Conservation (phyloP, 805 yeast species). For the Monosporozyma aerobia region DNA sequence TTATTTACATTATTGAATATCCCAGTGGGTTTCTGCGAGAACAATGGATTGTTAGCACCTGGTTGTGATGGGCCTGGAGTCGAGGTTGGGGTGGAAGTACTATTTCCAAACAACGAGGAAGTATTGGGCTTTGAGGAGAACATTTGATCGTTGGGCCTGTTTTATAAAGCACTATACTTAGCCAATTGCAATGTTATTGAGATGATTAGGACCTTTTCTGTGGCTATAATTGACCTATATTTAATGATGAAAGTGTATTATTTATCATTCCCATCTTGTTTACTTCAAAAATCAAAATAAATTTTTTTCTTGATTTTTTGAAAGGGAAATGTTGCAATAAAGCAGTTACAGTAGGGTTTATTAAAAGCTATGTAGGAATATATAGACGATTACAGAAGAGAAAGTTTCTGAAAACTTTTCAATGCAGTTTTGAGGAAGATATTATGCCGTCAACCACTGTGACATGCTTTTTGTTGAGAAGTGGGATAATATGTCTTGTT, state of each 20-base stretch:
- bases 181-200: neutral
- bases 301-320: neutral
- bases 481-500: neutral
- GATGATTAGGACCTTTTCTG: neutral
- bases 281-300: neutral
- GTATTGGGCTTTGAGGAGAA: constrained; percentile 13
- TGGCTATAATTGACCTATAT: neutral
- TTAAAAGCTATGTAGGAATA: neutral
- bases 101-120: constrained; percentile 22
- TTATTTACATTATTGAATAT: constrained; percentile 18
- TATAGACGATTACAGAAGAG: neutral
- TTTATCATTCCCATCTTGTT: neutral
- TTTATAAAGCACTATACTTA: neutral
- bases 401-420: neutral
- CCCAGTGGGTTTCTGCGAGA: constrained; percentile 16
- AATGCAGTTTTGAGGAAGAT: neutral
- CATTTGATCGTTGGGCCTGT: constrained; percentile 1
- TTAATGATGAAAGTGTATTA: neutral
- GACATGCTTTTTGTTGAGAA: neutral
- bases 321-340: neutral
- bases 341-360: neutral
- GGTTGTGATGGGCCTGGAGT: constrained; percentile 22
- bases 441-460: neutral
- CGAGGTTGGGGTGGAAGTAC: constrained; percentile 28
- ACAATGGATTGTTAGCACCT: constrained; percentile 10